Percentiles rank a stretch among this genome's conserved stretches.
These are phyloP conservation scores for Arthrocladium fulminans DNA, from an alignment of 2,329 filamentous ascomycete species.

Conservation along the genomic window DNA sequence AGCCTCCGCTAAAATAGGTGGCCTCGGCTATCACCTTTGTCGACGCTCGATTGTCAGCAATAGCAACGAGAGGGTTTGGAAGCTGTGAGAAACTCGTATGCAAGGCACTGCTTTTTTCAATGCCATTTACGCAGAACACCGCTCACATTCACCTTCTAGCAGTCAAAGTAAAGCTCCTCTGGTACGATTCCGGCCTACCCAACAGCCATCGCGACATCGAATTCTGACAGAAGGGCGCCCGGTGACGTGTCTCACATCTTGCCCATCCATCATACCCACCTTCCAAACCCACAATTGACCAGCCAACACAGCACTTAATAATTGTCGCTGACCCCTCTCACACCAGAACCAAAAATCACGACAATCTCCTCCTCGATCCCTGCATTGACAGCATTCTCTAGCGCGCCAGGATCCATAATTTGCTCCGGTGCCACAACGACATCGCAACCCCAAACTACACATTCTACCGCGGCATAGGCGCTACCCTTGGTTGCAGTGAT, in stretches of 20 bases:
- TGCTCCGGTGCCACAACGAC: conserved; percentile 61
- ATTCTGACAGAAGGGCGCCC: conserved; percentile 52
- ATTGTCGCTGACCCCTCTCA: conserved; percentile 50
- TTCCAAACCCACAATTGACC: conserved; percentile 55
- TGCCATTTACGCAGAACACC: neutral
- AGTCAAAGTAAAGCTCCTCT: conserved; percentile 34
- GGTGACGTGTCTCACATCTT: conserved; percentile 54
- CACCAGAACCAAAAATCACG: conserved; percentile 54
- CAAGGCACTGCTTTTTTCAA: no score
- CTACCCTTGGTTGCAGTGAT: no score
- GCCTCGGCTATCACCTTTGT: no score
- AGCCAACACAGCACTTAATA: conserved; percentile 53
- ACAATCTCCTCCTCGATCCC: conserved; percentile 41
- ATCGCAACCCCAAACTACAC: conserved; percentile 52
- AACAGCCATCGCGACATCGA: conserved; percentile 55
- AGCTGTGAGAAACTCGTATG: neutral
- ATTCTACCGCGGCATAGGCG: conserved; percentile 56
- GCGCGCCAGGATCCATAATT: conserved; percentile 53
- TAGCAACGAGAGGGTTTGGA: neutral
- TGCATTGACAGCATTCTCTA: conserved; percentile 50
- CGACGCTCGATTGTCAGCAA: no score
- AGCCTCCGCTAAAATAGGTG: no score
- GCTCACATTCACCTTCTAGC: conserved; percentile 27
- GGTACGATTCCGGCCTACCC: conserved; percentile 38
- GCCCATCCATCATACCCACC: conserved; percentile 51